A percentile compares a stretch with the other conserved stretches of the same genome.
Conservation (phyloP, 345 rosid species). For the Melastoma malabathricum region DNA sequence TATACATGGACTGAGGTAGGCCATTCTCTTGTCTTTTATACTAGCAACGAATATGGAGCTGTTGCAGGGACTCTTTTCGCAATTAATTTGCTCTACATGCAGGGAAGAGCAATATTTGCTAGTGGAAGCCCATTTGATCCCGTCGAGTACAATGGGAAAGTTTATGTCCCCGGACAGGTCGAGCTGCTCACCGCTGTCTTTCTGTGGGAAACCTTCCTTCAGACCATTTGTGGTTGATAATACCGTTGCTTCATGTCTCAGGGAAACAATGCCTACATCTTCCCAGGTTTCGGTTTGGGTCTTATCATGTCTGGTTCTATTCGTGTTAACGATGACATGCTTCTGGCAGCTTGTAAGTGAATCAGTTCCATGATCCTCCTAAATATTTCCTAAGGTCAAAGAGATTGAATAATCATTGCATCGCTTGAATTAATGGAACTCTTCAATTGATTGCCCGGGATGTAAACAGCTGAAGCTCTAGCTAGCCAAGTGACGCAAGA, state of each 20-base stretch:
- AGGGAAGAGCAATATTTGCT: conserved; percentile 92
- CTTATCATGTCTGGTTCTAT: conserved; percentile 82
- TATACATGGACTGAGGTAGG: conserved; percentile 77
- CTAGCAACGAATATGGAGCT: too few species aligned
- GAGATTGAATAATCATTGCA: too few species aligned
- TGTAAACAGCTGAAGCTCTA: conserved; percentile 73
- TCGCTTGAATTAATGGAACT: too few species aligned
- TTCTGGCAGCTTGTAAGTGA: conserved; percentile 92
- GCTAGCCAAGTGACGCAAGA: conserved; percentile 65
- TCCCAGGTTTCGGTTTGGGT: conserved; percentile 93
- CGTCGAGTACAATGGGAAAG: conserved; percentile 56
- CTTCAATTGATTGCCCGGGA: not conserved
- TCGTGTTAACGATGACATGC: conserved; percentile 90
- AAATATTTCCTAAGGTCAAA: not conserved
- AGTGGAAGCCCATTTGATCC: conserved; percentile 97
- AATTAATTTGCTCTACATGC: conserved; percentile 5
- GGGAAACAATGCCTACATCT: conserved; percentile 95
- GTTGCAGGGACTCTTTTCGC: too few species aligned
- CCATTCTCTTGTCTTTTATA: too few species aligned
- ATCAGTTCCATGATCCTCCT: not conserved
- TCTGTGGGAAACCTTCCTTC: not conserved
- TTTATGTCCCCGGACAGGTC: conserved; percentile 80
- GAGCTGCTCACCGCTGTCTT: not conserved
- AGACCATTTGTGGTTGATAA: not conserved
- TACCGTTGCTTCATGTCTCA: conserved; percentile 13